Conservation (phyloP, 2,329 filamentous ascomycete species). For the Phyllosticta citrichinensis region DNA sequence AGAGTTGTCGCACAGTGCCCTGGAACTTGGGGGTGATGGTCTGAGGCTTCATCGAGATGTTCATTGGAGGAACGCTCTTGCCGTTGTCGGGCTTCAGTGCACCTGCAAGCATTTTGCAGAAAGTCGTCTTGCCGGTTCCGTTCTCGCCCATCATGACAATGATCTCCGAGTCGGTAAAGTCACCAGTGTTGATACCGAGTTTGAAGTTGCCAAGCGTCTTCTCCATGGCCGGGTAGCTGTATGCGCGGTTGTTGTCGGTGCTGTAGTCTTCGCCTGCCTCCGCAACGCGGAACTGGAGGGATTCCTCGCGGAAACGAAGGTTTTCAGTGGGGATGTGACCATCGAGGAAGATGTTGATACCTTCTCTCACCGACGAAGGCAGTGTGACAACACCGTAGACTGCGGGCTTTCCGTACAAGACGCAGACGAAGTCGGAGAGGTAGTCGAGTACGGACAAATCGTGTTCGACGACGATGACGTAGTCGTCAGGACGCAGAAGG, state of each 20-base stretch:
- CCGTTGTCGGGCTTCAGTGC: slow-evolving; percentile 81
- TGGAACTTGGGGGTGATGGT: slow-evolving; percentile 98
- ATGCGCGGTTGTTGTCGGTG: slow-evolving; percentile 73
- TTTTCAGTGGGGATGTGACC: slow-evolving; percentile 98
- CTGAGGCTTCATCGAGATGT: slow-evolving; percentile 98
- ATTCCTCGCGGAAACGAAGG: slow-evolving; percentile 94
- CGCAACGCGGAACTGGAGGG: slow-evolving; percentile 85
- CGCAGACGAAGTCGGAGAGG: slow-evolving; percentile 95
- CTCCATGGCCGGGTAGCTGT: slow-evolving; percentile 80
- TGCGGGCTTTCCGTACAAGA: slow-evolving; percentile 89
- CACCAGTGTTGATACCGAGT: slow-evolving; percentile 67
- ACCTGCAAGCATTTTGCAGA: slow-evolving; percentile 92
- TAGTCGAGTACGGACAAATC: slow-evolving; percentile 98
- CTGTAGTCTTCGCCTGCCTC: slow-evolving; percentile 85
- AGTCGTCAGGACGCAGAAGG: slow-evolving; percentile 78
- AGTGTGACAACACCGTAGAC: slow-evolving; percentile 97
- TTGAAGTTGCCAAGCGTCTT: slow-evolving; percentile 89
- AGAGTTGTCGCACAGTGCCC: slow-evolving; percentile 91
- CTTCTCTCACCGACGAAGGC: slow-evolving; percentile 91
- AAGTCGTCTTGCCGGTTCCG: slow-evolving; percentile 97
- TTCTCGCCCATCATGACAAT: slow-evolving; percentile 99
- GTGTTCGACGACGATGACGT: slow-evolving; percentile 98
- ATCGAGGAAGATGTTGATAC: slow-evolving; percentile 98
- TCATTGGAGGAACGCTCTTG: slow-evolving; percentile 77
- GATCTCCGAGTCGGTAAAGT: slow-evolving; percentile 97